A percentile compares a stretch with the other conserved stretches of the same genome.
Conservation (phyloP, 306 rosid genomes). For the Ormosia emarginata region DNA sequence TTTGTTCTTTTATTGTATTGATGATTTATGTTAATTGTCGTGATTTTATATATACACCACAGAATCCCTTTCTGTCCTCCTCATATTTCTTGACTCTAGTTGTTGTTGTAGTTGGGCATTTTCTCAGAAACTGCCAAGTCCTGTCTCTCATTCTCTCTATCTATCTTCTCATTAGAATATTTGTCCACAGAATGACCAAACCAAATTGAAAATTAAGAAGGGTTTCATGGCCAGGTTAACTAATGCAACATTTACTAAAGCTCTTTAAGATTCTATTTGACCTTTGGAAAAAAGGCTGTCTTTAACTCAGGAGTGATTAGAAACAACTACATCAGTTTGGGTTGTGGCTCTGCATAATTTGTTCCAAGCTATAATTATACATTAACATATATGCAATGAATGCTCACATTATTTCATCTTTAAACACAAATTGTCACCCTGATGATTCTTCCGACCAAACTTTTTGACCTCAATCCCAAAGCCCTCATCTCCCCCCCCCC, state of each 20-base stretch:
- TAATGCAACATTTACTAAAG: neutral
- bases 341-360: too few relatives aligned
- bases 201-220: conserved; percentile 8
- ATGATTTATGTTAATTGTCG: conserved; percentile 28
- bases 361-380: too few relatives aligned
- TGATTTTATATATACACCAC: conserved; percentile 33
- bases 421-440: too few relatives aligned
- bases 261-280: neutral
- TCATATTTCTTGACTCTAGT: neutral
- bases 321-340: too few relatives aligned
- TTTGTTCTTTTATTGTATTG: conserved; percentile 44
- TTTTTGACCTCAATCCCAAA: too few relatives aligned
- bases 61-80: conserved; percentile 24
- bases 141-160: neutral
- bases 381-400: too few relatives aligned
- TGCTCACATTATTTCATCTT: too few relatives aligned
- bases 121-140: conserved; percentile 1
- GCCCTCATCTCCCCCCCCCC: too few relatives aligned
- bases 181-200: neutral
- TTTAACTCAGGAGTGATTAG: too few relatives aligned
- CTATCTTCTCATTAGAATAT: neutral
- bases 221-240: neutral
- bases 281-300: neutral
- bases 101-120: neutral
- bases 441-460: too few relatives aligned